A percentile compares a stretch with the other conserved stretches of the same genome.
phyloP scores from a whole-genome alignment of 1,284 basidiomycete genomes.

The Flammula alnicola region DNA sequence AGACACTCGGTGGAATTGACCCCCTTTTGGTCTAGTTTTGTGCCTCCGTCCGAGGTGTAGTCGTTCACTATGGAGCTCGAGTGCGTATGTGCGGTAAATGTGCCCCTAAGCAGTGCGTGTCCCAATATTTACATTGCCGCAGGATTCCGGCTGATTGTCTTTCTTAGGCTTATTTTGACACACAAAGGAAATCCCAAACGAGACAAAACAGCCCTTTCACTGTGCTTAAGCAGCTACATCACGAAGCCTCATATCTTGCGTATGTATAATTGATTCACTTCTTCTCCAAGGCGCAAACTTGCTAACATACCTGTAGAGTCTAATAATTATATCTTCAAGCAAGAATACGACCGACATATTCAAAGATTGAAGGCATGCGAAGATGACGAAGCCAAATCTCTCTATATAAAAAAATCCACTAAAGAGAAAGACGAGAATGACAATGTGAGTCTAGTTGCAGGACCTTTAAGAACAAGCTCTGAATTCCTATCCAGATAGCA shows the following conservation, averaged over 20 bases:
- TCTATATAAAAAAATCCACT: background rate
- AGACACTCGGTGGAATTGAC: background rate
- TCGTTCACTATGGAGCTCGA: slow-evolving; percentile 14
- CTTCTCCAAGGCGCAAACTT: too few species aligned
- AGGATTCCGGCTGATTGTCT: background rate
- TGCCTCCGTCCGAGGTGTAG: slow-evolving; percentile 4
- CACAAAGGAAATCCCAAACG: background rate
- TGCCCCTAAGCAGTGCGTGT: slow-evolving; percentile 7
- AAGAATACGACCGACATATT: slow-evolving; percentile 7
- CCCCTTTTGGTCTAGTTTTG: slow-evolving; percentile 18
- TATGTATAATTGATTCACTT: too few species aligned
- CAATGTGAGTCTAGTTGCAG: background rate
- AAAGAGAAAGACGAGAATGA: background rate
- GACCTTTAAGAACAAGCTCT: too few species aligned
- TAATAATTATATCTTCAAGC: slow-evolving; percentile 7
- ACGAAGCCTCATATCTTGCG: too few species aligned
- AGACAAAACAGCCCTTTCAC: background rate
- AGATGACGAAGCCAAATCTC: background rate
- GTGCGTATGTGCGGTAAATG: slow-evolving; percentile 19
- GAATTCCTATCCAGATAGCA: background rate
- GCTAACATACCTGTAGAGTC: background rate
- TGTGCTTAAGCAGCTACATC: too few species aligned
- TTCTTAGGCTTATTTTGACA: background rate
- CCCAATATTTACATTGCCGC: background rate
- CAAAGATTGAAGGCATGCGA: background rate